Percentiles rank a stretch among this genome's conserved stretches.
phyloP scores from a whole-genome alignment of 306 rosid genomes.

The Adenanthera pavonina region DNA sequence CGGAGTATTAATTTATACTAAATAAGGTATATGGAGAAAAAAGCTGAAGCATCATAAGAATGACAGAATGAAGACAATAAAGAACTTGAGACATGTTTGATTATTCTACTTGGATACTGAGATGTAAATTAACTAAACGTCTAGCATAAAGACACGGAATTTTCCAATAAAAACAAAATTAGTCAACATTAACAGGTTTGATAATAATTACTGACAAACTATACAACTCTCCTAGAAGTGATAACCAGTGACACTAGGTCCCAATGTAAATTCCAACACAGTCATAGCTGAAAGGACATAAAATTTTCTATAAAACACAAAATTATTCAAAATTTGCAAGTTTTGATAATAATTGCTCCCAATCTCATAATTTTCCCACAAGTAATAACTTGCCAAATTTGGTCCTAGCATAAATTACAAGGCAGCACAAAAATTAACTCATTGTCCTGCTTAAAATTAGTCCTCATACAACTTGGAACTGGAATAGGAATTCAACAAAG shows the following conservation, averaged over 20 bases:
- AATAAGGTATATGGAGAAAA: slow-evolving; percentile 22
- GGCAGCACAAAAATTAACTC: no score
- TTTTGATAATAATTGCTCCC: background rate
- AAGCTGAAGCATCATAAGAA: slow-evolving; percentile 19
- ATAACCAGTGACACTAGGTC: slow-evolving; percentile 10
- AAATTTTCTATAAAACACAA: background rate
- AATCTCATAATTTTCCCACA: background rate
- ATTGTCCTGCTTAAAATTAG: background rate
- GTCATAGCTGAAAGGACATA: background rate
- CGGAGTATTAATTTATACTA: slow-evolving; percentile 17
- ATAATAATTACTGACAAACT: slow-evolving; percentile 3
- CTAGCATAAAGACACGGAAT: slow-evolving; percentile 1
- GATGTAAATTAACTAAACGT: slow-evolving; percentile 30
- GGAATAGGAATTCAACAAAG: slow-evolving; percentile 28
- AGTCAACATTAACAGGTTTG: slow-evolving; percentile 10
- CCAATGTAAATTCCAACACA: slow-evolving; percentile 23
- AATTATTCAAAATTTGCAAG: no score
- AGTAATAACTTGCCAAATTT: background rate
- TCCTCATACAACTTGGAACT: background rate
- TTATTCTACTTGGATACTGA: slow-evolving; percentile 14
- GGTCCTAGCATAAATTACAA: no score
- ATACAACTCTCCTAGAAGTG: slow-evolving; percentile 3
- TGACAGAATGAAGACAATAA: slow-evolving; percentile 21
- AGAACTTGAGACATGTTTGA: slow-evolving; percentile 2
- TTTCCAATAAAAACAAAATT: slow-evolving; percentile 29